A percentile compares a stretch with the other conserved stretches of the same genome.
phyloP scores from a whole-genome alignment of 1,139 yeast genomes.

The Pichia sp. region DNA sequence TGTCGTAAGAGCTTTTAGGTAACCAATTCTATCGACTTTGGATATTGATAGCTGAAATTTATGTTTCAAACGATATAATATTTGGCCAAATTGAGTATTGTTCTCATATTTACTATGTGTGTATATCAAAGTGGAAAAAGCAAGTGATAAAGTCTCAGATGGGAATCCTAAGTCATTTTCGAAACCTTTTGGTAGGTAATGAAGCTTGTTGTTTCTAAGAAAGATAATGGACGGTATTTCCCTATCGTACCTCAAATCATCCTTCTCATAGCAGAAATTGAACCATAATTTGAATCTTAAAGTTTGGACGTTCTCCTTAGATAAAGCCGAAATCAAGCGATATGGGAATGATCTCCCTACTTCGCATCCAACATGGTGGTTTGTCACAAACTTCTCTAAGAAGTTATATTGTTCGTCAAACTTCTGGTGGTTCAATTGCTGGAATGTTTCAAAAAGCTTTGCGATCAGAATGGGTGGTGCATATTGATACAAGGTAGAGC shows the following conservation, averaged over 20 bases:
- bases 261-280: constrained; percentile 7
- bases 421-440: neutral
- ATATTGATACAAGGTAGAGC: constrained; percentile 1
- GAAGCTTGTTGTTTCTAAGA: constrained; percentile 10
- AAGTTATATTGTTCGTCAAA: constrained; percentile 6
- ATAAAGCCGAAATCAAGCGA: constrained; percentile 8
- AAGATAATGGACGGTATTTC: constrained; percentile 10
- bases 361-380: constrained; percentile 4
- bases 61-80: constrained; percentile 12
- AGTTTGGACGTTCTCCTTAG: constrained; percentile 3
- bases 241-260: constrained; percentile 11
- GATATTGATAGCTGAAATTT: constrained; percentile 5
- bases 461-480: constrained; percentile 10
- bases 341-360: constrained; percentile 7
- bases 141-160: neutral
- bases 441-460: constrained; percentile 4
- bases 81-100: constrained; percentile 9
- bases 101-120: constrained; percentile 15
- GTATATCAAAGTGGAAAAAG: constrained; percentile 17
- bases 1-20: constrained; percentile 29
- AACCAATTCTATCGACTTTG: constrained; percentile 19
- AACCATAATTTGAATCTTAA: constrained; percentile 11
- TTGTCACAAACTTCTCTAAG: constrained; percentile 5
- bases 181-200: constrained; percentile 10
- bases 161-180: constrained; percentile 2